Base-by-base conservation (phyloP, 2,329 filamentous ascomycete genomes). In the Escovopsis sp. region DNA sequence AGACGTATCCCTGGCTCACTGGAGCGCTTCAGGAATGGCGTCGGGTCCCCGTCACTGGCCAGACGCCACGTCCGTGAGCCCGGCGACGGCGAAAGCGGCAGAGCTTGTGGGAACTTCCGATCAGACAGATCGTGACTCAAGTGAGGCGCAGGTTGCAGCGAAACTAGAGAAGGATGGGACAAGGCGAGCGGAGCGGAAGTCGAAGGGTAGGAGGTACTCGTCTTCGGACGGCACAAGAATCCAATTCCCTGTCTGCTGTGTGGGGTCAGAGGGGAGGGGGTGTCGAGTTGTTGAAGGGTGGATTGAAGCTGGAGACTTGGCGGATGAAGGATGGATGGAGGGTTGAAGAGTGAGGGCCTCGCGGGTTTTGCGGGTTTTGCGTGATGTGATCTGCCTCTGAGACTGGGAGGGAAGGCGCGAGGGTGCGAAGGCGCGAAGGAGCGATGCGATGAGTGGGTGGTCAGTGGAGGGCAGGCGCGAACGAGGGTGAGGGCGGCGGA, bases 31-130 rank as follows among this genome's bases (percentile, higher is more conserved):
- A 51, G 47, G 46, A 49, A 42, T 47, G 48, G 43, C 39, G 42
- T 38, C 34, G 46, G 47, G 52, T 51, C 48, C 23, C 48, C 46
- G 48, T 59, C 54, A 59, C 51, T 51, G 51, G 47, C 53, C 51
- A 51, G 51, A 52, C 49, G 51, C 55, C 57, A 57, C 59, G 54
- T 54, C 56, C 53, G 51, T 51, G 32, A 39, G 44, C 45, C 47
- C 46, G 28, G 37, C 40, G 33, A 45, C 38, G 33, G 45, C n/a
- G 34, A 35, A 30, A 28, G 37, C 37, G 28, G 37, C 23, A 30
- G 37, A 5, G 15, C 15, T n/a, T 18, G 40, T 34, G 40, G 35
- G 34, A 38, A 26, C 35, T 33, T 40, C 33, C 36, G 42, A 28
- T n/a, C 8, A 36, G 41, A 38, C 26, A 23, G 10, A 39, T 12